phyloP scores from a whole-genome alignment of 1,284 basidiomycete species.

The Sporisorium reilianum region DNA sequence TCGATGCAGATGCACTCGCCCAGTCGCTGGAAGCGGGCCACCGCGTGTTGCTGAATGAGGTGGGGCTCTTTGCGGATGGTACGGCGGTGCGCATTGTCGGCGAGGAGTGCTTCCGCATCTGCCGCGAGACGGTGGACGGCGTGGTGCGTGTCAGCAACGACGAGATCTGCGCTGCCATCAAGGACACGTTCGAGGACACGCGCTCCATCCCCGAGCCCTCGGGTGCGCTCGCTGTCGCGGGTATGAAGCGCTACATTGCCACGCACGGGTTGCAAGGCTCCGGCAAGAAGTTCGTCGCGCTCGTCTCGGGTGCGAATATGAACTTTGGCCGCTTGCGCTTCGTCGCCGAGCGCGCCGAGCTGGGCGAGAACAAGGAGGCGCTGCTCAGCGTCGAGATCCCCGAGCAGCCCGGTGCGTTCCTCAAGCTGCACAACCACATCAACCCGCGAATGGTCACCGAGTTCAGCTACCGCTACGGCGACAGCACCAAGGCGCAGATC shows the following conservation, averaged over 20 bases:
- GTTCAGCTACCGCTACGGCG: constrained; percentile 87
- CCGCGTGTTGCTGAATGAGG: constrained; percentile 86
- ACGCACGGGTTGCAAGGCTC: constrained; percentile 84
- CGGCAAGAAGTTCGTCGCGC: constrained; percentile 87
- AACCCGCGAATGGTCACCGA: constrained; percentile 95
- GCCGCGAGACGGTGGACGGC: constrained; percentile 84
- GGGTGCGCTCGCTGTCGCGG: constrained; percentile 92
- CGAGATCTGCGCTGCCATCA: constrained; percentile 98
- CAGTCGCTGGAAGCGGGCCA: constrained; percentile 76
- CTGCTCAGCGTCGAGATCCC: constrained; percentile 92
- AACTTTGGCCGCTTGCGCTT: constrained; percentile 97
- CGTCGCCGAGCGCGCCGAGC: constrained; percentile 95
- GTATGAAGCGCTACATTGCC: constrained; percentile 88
- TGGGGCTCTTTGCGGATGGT: constrained; percentile 97
- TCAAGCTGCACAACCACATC: constrained; percentile 86
- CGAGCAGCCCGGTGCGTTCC: constrained; percentile 90
- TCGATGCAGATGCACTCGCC: constrained; percentile 93
- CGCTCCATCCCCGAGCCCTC: constrained; percentile 83
- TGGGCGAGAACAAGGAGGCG: constrained; percentile 94
- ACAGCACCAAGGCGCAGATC: constrained; percentile 77
- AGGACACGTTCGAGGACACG: constrained; percentile 89
- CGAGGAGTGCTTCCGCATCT: constrained; percentile 93
- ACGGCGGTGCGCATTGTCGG: constrained; percentile 98
- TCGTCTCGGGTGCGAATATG: constrained; percentile 98
- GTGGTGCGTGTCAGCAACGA: constrained; percentile 91